phyloP scores from a whole-genome alignment of 2,329 filamentous ascomycete species.

The Aureobasidium sp. region DNA sequence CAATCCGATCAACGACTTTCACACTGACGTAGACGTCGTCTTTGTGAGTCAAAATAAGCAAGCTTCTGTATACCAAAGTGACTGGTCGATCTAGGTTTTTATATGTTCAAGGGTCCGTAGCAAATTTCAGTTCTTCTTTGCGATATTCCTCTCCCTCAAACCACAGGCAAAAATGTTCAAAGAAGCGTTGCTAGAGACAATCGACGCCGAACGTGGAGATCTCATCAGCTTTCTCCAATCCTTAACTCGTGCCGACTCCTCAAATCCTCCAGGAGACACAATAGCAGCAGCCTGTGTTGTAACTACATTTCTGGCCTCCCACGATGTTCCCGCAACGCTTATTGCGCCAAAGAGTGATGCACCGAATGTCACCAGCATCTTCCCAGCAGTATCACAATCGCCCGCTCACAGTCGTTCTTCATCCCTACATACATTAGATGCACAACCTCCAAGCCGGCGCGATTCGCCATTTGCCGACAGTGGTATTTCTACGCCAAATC shows the following conservation, averaged over 20 bases:
- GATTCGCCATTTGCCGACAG: not conserved
- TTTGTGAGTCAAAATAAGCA: conserved; percentile 9
- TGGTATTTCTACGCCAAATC: not conserved
- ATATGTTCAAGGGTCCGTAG: not conserved
- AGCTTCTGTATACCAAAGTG: not conserved
- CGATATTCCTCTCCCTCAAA: not conserved
- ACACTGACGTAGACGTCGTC: not conserved
- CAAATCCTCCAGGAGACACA: conserved; percentile 33
- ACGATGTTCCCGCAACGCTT: conserved; percentile 19
- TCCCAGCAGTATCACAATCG: conserved; percentile 14
- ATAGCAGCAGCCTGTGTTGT: conserved; percentile 27
- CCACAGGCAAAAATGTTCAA: conserved; percentile 13
- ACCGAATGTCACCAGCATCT: conserved; percentile 29
- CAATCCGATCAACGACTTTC: not conserved
- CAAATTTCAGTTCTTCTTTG: not conserved
- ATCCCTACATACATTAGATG: not conserved
- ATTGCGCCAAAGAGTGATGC: conserved; percentile 23
- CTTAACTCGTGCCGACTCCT: conserved; percentile 28
- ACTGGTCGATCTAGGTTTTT: too few species aligned
- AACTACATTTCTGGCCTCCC: conserved; percentile 20
- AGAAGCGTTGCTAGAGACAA: conserved; percentile 18
- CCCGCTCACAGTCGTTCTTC: conserved; percentile 1
- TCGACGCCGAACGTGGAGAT: conserved; percentile 20
- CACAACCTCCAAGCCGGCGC: not conserved
- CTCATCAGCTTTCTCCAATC: conserved; percentile 26